Evolutionary conservation across 768 basidiomycete species (phyloP), one percentile per base, ranked within the genome.

Genomic region (Russula compacta): DNA sequence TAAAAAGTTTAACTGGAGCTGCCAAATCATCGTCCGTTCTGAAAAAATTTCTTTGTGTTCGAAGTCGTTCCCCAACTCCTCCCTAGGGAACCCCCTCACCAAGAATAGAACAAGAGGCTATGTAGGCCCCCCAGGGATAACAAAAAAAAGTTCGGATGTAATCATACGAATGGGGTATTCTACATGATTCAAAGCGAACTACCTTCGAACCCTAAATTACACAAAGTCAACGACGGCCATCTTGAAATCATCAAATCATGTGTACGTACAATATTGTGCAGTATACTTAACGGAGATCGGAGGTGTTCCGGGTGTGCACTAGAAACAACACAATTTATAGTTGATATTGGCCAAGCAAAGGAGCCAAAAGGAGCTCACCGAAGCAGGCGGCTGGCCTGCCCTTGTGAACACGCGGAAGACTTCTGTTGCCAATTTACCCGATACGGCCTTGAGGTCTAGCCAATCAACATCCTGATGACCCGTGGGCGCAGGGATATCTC

Each of bases 191-290:
- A 29, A 29, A 29, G 24, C 24, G 24, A 29, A 29, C 24, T 29
- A 3, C 24, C 24, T 29, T 29, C 24, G 24, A 61, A 35, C 56
- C 38, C 61, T 62, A 12, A 17, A 42, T 17, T 1, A 32, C 14
- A 3, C 14, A 6, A 2, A 9, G 39, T 62, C n/a, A 62, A 42
- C 29, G 21, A 40, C 24, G 4, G 32, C 17, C 39, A 17, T 2
- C 7, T 21, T 15, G 33, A 44, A 15, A 10, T 1, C 17, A 29
- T 19, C 11, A 29, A 5, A 29, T 29, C 24, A 40, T 40, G 11
- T 4, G 39, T 15, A 56, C 66, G 29, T 49, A 66, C 66, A 53
- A 32, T 66, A 66, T 40, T 35, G 33, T 29, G 66, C 54, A n/a
- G 50, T 9, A 44, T 66, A 66, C 35, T 59, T 59, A 21, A 66